These are phyloP conservation scores for Catunica adiposa DNA, from an alignment of 2,329 filamentous ascomycete species.

Conservation along the genomic window DNA sequence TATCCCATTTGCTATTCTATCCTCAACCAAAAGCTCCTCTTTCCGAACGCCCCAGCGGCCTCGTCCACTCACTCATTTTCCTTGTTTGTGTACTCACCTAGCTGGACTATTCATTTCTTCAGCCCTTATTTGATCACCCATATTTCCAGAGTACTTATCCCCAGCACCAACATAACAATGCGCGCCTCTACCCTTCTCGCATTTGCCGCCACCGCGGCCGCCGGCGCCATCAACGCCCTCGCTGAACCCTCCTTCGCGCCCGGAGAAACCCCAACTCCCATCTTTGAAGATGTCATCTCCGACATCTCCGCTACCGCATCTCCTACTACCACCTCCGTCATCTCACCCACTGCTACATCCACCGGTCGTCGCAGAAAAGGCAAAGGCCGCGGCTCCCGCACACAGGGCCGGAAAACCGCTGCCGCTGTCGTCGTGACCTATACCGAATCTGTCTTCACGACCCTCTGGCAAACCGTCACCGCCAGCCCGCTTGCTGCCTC, in stretches of 20 bases:
- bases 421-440: neutral
- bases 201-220: constrained; percentile 5
- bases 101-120: constrained; percentile 1
- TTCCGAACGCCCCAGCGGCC: neutral
- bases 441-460: constrained; percentile 1
- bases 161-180: neutral
- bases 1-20: neutral
- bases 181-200: constrained; percentile 5
- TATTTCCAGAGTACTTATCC: neutral
- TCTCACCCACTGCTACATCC: neutral
- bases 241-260: constrained; percentile 6
- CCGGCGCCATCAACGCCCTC: constrained; percentile 1
- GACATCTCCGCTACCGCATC: neutral
- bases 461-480: neutral
- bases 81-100: neutral
- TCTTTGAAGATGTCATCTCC: constrained; percentile 10
- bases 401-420: neutral
- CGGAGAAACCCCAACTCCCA: constrained; percentile 11
- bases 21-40: neutral
- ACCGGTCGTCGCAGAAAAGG: neutral
- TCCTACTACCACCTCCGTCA: neutral
- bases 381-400: neutral
- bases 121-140: neutral
- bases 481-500: neutral
- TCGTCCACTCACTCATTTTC: neutral